These are phyloP conservation scores for Coemansia sp. DNA, from an alignment of 192 early-diverging fungal species.

Conservation along the genomic window DNA sequence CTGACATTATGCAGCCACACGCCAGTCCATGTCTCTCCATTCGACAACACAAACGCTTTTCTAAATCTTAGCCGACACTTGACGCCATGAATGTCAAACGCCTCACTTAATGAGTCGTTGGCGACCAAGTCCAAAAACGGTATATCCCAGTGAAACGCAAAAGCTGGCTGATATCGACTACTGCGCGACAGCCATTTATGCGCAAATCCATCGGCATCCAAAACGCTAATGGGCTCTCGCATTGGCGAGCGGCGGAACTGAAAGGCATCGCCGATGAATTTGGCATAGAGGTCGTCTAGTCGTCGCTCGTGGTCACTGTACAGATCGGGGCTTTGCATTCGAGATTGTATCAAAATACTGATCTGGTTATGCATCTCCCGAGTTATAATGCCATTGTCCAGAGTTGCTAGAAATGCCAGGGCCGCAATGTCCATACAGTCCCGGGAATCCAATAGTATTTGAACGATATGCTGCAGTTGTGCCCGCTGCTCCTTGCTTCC, in stretches of 20 bases:
- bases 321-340: slow-evolving; percentile 10
- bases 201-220: slow-evolving; percentile 28
- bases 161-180: neutral
- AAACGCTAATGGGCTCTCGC: slow-evolving; percentile 18
- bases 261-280: slow-evolving; percentile 18
- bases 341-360: neutral
- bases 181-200: slow-evolving; percentile 19
- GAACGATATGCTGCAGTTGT: slow-evolving; percentile 7
- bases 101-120: slow-evolving; percentile 24
- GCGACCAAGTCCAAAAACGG: neutral
- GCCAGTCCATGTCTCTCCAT: slow-evolving; percentile 37
- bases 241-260: neutral
- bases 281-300: slow-evolving; percentile 28
- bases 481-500: slow-evolving; percentile 12
- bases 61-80: slow-evolving; percentile 29
- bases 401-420: slow-evolving; percentile 20
- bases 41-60: slow-evolving; percentile 18
- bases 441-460: slow-evolving; percentile 8
- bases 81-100: slow-evolving; percentile 27
- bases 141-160: slow-evolving; percentile 32
- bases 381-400: slow-evolving; percentile 7
- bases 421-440: slow-evolving; percentile 14
- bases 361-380: slow-evolving; percentile 11
- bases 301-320: slow-evolving; percentile 9
- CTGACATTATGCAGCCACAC: slow-evolving; percentile 40